Evolutionary conservation across 257 asterid species (phyloP).

Genomic region (Orobanche coerulescens): DNA sequence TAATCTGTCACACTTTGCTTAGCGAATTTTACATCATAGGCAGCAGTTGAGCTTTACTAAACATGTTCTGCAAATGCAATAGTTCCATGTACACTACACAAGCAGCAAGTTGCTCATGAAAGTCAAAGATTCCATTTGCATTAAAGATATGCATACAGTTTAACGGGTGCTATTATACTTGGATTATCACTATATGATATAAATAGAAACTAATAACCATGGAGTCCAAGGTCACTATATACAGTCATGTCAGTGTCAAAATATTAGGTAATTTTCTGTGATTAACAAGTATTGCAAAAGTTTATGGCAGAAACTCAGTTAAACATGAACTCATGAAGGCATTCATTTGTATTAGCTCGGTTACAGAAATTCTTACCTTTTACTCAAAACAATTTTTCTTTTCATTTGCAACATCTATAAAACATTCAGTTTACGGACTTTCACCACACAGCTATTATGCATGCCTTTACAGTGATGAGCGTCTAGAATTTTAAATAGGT

Average conservation of each 20-base stretch:
- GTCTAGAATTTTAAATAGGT: not conserved
- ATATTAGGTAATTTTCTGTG: not conserved
- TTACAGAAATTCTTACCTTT: not conserved
- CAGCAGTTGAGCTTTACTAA: constrained; percentile 5
- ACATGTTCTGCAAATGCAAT: not conserved
- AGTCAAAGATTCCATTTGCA: not conserved
- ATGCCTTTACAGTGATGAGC: not conserved
- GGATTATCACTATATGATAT: not conserved
- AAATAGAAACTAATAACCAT: not conserved
- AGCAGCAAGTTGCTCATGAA: constrained; percentile 4
- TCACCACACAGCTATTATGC: not conserved
- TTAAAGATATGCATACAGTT: not conserved
- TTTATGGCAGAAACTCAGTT: constrained; percentile 13
- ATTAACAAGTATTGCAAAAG: not conserved
- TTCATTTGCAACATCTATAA: not conserved
- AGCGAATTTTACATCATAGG: constrained; percentile 5
- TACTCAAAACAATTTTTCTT: not conserved
- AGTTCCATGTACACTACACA: not conserved
- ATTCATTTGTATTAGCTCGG: not conserved
- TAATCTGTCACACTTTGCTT: not conserved
- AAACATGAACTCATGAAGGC: not conserved
- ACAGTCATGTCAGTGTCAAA: not conserved
- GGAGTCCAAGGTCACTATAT: too few species aligned
- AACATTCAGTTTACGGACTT: not conserved
- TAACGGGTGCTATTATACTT: not conserved